Base-by-base conservation (phyloP, 495 filamentous ascomycete species). In the Aspergillus baeticus region DNA sequence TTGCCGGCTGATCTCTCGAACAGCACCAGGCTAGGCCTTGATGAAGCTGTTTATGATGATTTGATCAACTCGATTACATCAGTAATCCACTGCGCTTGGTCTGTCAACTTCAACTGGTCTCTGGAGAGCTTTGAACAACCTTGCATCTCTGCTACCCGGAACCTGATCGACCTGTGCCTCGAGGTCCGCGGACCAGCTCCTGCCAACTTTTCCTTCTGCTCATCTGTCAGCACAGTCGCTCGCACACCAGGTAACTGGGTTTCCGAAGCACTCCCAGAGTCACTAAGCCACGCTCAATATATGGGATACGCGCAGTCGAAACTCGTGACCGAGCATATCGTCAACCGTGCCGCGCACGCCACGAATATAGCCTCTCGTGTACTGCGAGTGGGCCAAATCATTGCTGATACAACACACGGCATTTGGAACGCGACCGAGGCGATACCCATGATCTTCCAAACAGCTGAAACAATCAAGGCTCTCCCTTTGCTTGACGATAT, bases 51-150 rank as follows among this genome's bases (percentile, higher is more conserved):
- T 10, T 78, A 81, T 48, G 38, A 59, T 0, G 37, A 68, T 1
- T 60, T 87, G 0, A 69, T 61, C 0, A 54, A 59, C 2, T 68
- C 69, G 26, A 69, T 70, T 0, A 83, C 80, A 5, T 54, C 69
- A 0, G 73, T 86, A 18, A 78, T 87, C 34, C 86, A 88, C 65
- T 76, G 79, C 13, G 86, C 84, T 29, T 89, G 86, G 86, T 78
- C 82, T 4, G 86, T 88, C 23, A 87, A 89, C 64, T 89, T 88
- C 73, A 85, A 81, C 58, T 74, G 82, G 69, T 69, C 75, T 2
- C 68, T 88, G 1, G 69, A 72, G 10, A 82, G 77, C 57, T 88
- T 89, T 59, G 77, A 74, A 6, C 62, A 64, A 20, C 74, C 79
- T 31, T 81, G 84, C 60, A 78, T 88, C 52, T 70, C 73, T 3